phyloP scores from a whole-genome alignment of 1,139 yeast genomes.

The Arxiozyma slooffiae region DNA sequence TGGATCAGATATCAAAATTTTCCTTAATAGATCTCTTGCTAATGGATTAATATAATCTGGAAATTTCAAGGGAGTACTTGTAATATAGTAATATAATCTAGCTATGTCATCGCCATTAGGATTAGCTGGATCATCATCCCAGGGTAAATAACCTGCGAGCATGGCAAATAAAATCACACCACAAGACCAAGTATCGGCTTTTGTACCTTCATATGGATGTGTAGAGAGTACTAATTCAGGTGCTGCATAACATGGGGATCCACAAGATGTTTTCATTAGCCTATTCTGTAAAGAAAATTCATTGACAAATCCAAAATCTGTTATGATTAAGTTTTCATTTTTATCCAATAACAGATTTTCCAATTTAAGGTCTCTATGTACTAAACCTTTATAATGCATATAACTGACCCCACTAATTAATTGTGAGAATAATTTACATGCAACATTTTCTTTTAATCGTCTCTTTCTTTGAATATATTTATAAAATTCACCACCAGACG shows the following conservation, averaged over 20 bases:
- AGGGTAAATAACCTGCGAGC: slow-evolving; percentile 95
- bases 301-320: slow-evolving; percentile 86
- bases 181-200: slow-evolving; percentile 94
- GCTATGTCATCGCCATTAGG: slow-evolving; percentile 95
- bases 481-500: slow-evolving; percentile 94
- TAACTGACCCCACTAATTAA: slow-evolving; percentile 88
- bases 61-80: slow-evolving; percentile 82
- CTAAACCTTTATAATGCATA: slow-evolving; percentile 56
- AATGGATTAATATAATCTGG: slow-evolving; percentile 89
- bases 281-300: slow-evolving; percentile 63
- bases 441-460: slow-evolving; percentile 73
- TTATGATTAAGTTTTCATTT: slow-evolving; percentile 59
- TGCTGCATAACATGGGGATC: slow-evolving; percentile 97
- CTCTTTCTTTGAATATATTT: slow-evolving; percentile 84
- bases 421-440: slow-evolving; percentile 85
- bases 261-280: slow-evolving; percentile 91
- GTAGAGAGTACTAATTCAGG: slow-evolving; percentile 90
- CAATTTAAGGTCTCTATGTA: slow-evolving; percentile 66
- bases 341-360: slow-evolving; percentile 62
- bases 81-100: slow-evolving; percentile 80
- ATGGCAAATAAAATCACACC: slow-evolving; percentile 93
- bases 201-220: slow-evolving; percentile 82
- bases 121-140: slow-evolving; percentile 93
- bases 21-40: slow-evolving; percentile 82
- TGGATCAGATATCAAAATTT: slow-evolving; percentile 69